Conservation (phyloP, 495 filamentous ascomycete genomes). For the Aspergillus coremiiformis region DNA sequence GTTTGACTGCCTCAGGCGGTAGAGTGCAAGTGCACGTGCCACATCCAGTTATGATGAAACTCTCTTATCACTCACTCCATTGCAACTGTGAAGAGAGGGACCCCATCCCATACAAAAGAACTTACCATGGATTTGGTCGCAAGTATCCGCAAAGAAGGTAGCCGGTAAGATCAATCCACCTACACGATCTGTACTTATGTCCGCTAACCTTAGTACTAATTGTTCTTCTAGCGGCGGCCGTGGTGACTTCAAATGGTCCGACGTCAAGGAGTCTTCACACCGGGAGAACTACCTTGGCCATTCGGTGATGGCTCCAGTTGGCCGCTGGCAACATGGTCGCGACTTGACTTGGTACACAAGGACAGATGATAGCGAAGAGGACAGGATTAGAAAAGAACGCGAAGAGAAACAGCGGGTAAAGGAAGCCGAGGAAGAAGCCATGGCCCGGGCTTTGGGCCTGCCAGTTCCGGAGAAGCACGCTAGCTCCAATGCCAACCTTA, state of each 20-base stretch:
- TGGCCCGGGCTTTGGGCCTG: conserved; percentile 72
- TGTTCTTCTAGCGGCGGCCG: conserved; percentile 62
- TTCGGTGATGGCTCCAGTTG: conserved; percentile 89
- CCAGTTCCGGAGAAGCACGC: conserved; percentile 47
- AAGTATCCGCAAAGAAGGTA: conserved; percentile 85
- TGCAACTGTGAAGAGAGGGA: too few relatives aligned
- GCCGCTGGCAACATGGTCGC: conserved; percentile 87
- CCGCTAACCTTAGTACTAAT: conserved; percentile 13
- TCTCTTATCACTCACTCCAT: neutral
- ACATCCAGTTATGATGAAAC: neutral
- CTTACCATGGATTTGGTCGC: conserved; percentile 84
- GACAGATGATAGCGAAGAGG: conserved; percentile 49
- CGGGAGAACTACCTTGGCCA: conserved; percentile 98
- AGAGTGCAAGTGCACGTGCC: conserved; percentile 21
- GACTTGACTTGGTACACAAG: conserved; percentile 90
- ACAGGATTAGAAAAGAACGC: conserved; percentile 54
- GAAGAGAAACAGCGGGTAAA: conserved; percentile 75
- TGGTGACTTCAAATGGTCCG: conserved; percentile 92
- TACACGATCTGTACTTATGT: neutral
- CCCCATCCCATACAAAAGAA: too few relatives aligned
- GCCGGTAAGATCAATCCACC: conserved; percentile 44
- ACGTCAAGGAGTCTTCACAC: conserved; percentile 77
- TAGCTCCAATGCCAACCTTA: conserved; percentile 36
- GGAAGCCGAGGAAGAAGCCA: conserved; percentile 86
- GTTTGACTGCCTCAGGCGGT: conserved; percentile 15